A percentile compares a stretch with the other conserved stretches of the same genome.
phyloP scores from a whole-genome alignment of 2,329 filamentous ascomycete species.

The Penicillium sp. region DNA sequence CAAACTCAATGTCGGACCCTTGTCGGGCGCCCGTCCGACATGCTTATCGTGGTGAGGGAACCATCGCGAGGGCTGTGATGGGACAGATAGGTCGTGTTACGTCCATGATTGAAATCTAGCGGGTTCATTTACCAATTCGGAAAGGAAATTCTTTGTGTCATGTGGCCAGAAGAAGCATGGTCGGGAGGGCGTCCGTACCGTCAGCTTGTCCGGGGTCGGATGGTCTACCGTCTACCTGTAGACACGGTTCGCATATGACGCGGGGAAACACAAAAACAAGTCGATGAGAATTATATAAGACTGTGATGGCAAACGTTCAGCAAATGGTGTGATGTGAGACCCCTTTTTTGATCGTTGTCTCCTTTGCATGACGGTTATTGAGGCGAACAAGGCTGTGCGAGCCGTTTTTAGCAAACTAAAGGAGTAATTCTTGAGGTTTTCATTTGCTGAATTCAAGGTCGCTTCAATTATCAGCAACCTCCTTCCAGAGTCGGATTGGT shows the following conservation, averaged over 20 bases:
- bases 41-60: neutral
- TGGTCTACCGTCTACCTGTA: neutral
- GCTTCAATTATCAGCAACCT: neutral
- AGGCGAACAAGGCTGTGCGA: neutral
- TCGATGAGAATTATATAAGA: neutral
- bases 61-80: neutral
- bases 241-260: neutral
- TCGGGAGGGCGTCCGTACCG: slow-evolving; percentile 13
- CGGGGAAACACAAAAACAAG: neutral
- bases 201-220: neutral
- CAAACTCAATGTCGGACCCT: slow-evolving; percentile 1
- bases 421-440: neutral
- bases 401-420: neutral
- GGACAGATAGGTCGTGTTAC: neutral
- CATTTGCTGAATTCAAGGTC: no score
- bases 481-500: neutral
- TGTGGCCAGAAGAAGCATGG: neutral
- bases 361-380: neutral
- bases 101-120: neutral
- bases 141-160: slow-evolving; percentile 1
- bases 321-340: neutral
- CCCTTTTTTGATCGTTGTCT: no score
- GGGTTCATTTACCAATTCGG: slow-evolving; percentile 2
- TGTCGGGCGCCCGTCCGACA: slow-evolving; percentile 12
- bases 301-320: neutral